These are phyloP conservation scores for Aspergillus latus DNA, from an alignment of 2,329 filamentous ascomycete genomes.

Conservation along the genomic window DNA sequence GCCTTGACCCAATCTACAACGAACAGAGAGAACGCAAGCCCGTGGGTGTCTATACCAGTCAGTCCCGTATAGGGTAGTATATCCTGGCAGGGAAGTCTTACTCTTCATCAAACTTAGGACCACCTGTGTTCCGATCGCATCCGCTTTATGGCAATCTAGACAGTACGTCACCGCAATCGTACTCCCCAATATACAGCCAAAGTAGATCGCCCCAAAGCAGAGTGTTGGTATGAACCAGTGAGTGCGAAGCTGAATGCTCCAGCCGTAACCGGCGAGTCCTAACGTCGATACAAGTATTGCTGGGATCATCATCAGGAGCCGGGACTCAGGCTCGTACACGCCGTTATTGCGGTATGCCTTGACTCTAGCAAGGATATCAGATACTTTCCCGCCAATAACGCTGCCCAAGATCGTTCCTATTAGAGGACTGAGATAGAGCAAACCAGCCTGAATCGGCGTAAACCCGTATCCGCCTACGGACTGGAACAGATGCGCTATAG, in stretches of 20 bases:
- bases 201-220: slow-evolving; percentile 3
- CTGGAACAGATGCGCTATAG: slow-evolving; percentile 6
- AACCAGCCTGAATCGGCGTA: slow-evolving; percentile 1
- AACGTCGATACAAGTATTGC: not conserved
- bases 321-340: slow-evolving; percentile 7
- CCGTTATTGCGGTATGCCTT: not conserved
- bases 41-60: slow-evolving; percentile 3
- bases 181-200: slow-evolving; percentile 3
- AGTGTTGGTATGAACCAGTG: slow-evolving; percentile 8
- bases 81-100: not conserved
- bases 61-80: not conserved
- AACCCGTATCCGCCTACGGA: slow-evolving; percentile 1
- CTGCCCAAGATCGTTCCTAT: slow-evolving; percentile 9
- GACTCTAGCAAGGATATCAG: not conserved
- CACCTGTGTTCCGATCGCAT: slow-evolving; percentile 6
- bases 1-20: slow-evolving; percentile 8
- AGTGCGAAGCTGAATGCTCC: not conserved
- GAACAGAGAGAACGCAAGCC: slow-evolving; percentile 9
- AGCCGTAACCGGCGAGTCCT: not conserved
- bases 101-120: slow-evolving; percentile 7
- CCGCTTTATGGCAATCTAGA: slow-evolving; percentile 4
- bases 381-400: slow-evolving; percentile 5
- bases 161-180: slow-evolving; percentile 3
- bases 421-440: slow-evolving; percentile 5
- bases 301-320: not conserved